Evolutionary conservation across 257 asterid genomes (phyloP).

Genomic region (Leonotis leonurus): DNA sequence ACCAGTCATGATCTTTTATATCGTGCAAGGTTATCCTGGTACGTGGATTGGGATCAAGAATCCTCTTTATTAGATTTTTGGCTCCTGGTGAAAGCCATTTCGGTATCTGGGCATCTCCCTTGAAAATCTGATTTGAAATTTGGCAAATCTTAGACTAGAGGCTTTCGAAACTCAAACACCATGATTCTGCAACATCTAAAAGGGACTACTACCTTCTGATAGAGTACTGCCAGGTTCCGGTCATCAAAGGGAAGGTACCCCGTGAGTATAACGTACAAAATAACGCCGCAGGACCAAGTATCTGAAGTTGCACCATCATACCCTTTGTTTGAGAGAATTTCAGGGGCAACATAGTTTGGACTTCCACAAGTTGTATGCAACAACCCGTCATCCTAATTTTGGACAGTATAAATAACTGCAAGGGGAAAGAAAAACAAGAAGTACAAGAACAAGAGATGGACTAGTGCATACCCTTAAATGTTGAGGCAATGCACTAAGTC

Average conservation of each 20-base stretch:
- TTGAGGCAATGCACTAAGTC: conserved; percentile 97
- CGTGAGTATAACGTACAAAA: conserved; percentile 79
- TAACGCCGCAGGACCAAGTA: conserved; percentile 95
- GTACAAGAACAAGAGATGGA: neutral
- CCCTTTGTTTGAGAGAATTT: conserved; percentile 81
- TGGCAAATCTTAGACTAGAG: conserved; percentile 3
- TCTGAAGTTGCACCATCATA: conserved; percentile 92
- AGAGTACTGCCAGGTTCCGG: conserved; percentile 85
- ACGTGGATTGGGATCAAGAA: conserved; percentile 82
- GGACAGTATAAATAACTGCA: neutral
- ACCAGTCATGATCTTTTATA: conserved; percentile 75
- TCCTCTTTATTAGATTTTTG: conserved; percentile 64
- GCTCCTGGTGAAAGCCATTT: conserved; percentile 93
- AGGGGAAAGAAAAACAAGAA: neutral
- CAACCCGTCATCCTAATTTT: conserved; percentile 76
- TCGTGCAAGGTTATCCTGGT: conserved; percentile 64
- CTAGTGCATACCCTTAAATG: conserved; percentile 65
- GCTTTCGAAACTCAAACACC: neutral
- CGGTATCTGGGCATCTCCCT: conserved; percentile 84
- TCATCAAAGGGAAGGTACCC: conserved; percentile 98
- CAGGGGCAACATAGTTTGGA: conserved; percentile 99
- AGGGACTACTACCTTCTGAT: conserved; percentile 78
- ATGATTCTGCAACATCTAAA: neutral
- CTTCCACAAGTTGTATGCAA: conserved; percentile 97
- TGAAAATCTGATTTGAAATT: conserved; percentile 54